Evolutionary conservation across 2,329 filamentous ascomycete species (phyloP), one percentile per base, ranked within the genome.

Genomic region (Penicillium sp.): DNA sequence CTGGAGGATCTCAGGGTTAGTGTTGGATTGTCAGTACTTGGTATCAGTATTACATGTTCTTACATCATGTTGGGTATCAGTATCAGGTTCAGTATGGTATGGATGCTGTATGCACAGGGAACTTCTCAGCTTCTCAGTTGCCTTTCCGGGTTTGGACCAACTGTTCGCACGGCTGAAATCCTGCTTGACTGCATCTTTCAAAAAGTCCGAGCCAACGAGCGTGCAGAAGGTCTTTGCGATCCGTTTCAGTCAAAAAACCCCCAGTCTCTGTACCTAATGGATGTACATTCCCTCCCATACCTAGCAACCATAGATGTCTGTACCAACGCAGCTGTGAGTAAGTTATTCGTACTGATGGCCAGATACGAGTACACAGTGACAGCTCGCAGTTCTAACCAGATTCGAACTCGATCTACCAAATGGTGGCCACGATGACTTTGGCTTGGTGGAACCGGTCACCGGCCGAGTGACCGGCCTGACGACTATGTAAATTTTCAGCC

Each of bases 401-500:
- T 15, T 29, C 3, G 24, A 26, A 15, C 2, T 30, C 10, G 9
- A 20, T 29, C 24, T 7, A 24, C 26, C 15, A 27, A 27, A 27
- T 6, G 6, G 26, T 6, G 26, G 7, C 26, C 26, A 27, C 10
- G 10, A n/a, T n/a, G n/a, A n/a, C n/a, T n/a, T n/a, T 40, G 9
- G 12, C 18, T 26, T 21, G 4, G 36, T 40, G 36, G 21, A 17
- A 21, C 13, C 4, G 17, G 21, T 24, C 36, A 42, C 39, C 39
- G 39, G 39, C 39, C 39, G 39, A 42, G 8, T 42, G 15, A 29
- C 39, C 24, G 39, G 17, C 12, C 39, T 24, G 24, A 42, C n/a
- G 18, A 23, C 39, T 18, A 18, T 42, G 39, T 24, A 29, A 15
- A 42, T 30, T 29, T 42, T 42, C 39, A 42, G 39, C 39, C 39